A percentile compares a stretch with the other conserved stretches of the same genome.
Evolutionary conservation across 2,329 filamentous ascomycete species (phyloP).

Genomic region (Gnomoniopsis sp.): DNA sequence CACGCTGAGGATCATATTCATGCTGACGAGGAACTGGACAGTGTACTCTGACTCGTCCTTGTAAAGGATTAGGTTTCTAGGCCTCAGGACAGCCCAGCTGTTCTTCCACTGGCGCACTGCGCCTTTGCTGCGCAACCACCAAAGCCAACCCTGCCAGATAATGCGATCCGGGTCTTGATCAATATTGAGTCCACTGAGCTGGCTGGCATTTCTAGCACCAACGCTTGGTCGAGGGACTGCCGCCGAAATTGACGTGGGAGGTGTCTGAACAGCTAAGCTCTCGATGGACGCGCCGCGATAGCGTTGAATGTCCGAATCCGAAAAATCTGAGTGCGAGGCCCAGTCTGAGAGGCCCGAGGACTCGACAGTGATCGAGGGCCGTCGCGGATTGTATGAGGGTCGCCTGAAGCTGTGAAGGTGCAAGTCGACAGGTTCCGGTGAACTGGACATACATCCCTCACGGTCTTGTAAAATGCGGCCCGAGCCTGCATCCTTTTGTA

Average conservation of each 20-base stretch:
- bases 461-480: constrained; percentile 25
- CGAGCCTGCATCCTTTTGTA: constrained; percentile 12
- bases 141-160: constrained; percentile 90
- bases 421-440: constrained; percentile 54
- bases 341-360: constrained; percentile 64
- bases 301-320: constrained; percentile 59
- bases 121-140: constrained; percentile 76
- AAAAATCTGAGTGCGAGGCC: constrained; percentile 83
- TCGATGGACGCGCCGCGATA: constrained; percentile 51
- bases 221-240: constrained; percentile 30
- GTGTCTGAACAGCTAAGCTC: constrained; percentile 41
- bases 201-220: constrained; percentile 55
- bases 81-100: constrained; percentile 86
- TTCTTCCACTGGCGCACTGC: constrained; percentile 93
- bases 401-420: constrained; percentile 39
- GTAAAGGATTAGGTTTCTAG: constrained; percentile 82
- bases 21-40: constrained; percentile 75
- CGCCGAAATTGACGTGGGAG: constrained; percentile 28
- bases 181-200: constrained; percentile 54
- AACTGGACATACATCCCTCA: constrained; percentile 53
- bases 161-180: constrained; percentile 77
- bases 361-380: constrained; percentile 41
- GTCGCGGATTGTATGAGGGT: constrained; percentile 46
- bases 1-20: constrained; percentile 78
- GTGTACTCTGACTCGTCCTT: constrained; percentile 91